Evolutionary conservation across 495 filamentous ascomycete genomes (phyloP), one percentile per base, ranked within the genome.

Genomic region (Neurospora sp.): DNA sequence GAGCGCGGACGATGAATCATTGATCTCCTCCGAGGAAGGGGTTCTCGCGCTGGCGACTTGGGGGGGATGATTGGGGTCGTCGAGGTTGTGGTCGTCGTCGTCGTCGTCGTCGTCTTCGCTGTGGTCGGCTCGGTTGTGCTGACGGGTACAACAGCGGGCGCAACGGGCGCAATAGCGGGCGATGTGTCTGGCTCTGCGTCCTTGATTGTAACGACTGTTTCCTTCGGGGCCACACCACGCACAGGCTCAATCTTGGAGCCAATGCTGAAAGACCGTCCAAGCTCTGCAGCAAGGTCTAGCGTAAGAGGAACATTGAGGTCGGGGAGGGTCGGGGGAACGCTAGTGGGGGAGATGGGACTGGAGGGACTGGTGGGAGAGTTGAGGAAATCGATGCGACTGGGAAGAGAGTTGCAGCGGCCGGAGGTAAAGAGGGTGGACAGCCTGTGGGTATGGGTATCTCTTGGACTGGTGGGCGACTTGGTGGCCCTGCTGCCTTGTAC

Each of bases 1-100:
- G 82, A 83, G 45, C 81, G 79, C 22, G 83, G 81, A 69, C 83
- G 82, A 75, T 78, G 79, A 72, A 84, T 76, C 73, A 83, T 77
- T 70, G 83, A 78, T 70, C 74, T 82, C 75, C 78, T 81, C 73
- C 77, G 53, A 35, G 22, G 27, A 65, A 65, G 27, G 3, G 53
- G 14, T 65, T 65, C 53, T 12, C 53, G 53, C 27, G 53, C 53
- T 37, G 53, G 53, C 53, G 53, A 65, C 27, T 37, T 65, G 6
- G 53, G 53, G 2, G 53, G 53, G 14, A 65, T 65, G 7, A 65
- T 65, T 79, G 65, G 44, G 78, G 69, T 77, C 77, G 70, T 70
- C 76, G 70, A 76, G 77, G 17, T 74, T 80, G 73, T 81, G 78
- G 71, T 73, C 71, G 35, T 35, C 1, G 27, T 2, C 27, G 27